Conservation (phyloP, 2,329 filamentous ascomycete genomes). For the Didymella glomerata region DNA sequence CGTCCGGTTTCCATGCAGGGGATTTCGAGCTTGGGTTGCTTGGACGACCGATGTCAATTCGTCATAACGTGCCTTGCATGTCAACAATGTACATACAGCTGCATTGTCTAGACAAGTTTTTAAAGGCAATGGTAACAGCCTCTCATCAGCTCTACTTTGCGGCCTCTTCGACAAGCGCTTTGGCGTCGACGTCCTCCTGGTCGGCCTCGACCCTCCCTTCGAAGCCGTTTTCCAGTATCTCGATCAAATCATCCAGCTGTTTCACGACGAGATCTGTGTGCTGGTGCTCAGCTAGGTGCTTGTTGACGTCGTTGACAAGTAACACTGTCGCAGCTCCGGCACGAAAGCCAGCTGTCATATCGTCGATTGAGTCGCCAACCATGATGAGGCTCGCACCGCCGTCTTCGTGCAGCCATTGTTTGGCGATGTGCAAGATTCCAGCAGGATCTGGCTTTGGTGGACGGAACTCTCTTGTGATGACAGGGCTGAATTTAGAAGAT, state of each 20-base stretch:
- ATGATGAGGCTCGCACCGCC: conserved; percentile 60
- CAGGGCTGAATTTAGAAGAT: conserved; percentile 73
- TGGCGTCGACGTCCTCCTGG: conserved; percentile 39
- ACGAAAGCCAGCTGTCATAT: conserved; percentile 84
- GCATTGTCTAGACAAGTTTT: background rate
- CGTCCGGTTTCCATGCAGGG: conserved; percentile 10
- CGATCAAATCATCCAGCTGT: conserved; percentile 76
- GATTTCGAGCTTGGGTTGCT: conserved; percentile 18
- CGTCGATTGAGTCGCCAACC: conserved; percentile 77
- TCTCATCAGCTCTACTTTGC: conserved; percentile 4
- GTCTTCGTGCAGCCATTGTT: conserved; percentile 68
- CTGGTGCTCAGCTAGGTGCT: conserved; percentile 71
- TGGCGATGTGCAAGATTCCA: conserved; percentile 85
- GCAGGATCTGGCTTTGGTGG: conserved; percentile 89
- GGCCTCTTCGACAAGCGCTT: conserved; percentile 32
- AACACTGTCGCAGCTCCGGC: conserved; percentile 93
- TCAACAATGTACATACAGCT: conserved; percentile 6
- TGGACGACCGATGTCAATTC: conserved; percentile 10
- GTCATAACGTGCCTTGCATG: conserved; percentile 10
- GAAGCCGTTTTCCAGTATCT: conserved; percentile 78
- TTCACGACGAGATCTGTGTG: conserved; percentile 79
- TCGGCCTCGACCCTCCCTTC: conserved; percentile 57
- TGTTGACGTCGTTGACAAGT: conserved; percentile 83
- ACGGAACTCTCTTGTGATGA: conserved; percentile 83
- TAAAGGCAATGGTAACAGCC: background rate